phyloP scores from a whole-genome alignment of 129 eudicot genomes.

The Glebionis coronaria region DNA sequence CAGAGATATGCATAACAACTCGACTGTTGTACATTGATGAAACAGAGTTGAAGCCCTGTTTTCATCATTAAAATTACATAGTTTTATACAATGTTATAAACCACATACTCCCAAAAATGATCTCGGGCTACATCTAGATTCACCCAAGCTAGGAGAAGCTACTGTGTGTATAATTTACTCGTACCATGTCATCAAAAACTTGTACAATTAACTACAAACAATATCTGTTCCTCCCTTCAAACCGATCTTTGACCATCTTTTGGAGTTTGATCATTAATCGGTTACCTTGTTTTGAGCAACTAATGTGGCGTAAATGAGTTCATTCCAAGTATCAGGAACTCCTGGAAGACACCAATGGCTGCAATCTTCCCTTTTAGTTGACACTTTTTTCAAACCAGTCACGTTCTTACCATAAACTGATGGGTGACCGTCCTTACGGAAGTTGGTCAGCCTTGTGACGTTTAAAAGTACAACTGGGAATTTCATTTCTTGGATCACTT shows the following conservation, averaged over 20 bases:
- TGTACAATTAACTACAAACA: slow-evolving; percentile 5
- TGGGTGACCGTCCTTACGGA: slow-evolving; percentile 92
- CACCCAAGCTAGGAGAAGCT: background rate
- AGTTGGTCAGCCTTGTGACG: slow-evolving; percentile 83
- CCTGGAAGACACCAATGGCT: slow-evolving; percentile 99
- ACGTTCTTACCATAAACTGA: slow-evolving; percentile 72
- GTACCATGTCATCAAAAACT: slow-evolving; percentile 3
- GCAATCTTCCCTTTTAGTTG: slow-evolving; percentile 72
- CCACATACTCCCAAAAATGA: too few species aligned
- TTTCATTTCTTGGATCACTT: slow-evolving; percentile 58
- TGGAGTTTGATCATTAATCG: slow-evolving; percentile 5
- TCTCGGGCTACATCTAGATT: too few species aligned
- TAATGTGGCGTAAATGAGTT: slow-evolving; percentile 75
- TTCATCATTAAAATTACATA: background rate
- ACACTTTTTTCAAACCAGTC: slow-evolving; percentile 44
- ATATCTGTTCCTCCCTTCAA: background rate
- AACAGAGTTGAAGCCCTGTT: background rate
- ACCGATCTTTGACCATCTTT: background rate
- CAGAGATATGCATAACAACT: too few species aligned
- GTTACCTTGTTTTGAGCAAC: slow-evolving; percentile 38
- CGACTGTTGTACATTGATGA: background rate
- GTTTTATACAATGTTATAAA: background rate
- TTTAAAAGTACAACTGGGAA: slow-evolving; percentile 68
- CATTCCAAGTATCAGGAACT: slow-evolving; percentile 97
- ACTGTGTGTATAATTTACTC: background rate